phyloP scores from a whole-genome alignment of 352 stramenopile species.

The Phytophthora foliorum region DNA sequence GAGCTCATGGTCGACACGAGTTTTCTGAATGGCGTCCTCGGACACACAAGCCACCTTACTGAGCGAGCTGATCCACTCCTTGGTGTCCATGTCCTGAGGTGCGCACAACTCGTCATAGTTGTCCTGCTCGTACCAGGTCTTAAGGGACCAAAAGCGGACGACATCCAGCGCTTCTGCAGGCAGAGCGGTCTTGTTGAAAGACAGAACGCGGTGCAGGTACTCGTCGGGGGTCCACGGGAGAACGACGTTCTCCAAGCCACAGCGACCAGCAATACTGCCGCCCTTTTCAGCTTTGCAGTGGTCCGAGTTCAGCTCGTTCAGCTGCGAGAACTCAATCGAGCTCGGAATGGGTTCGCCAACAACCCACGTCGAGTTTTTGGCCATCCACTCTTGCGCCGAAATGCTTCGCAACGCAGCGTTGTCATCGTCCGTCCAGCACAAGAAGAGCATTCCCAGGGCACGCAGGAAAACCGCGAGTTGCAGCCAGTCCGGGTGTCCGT shows the following conservation, averaged over 20 bases:
- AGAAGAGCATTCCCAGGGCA: conserved; percentile 77
- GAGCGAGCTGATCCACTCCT: conserved; percentile 75
- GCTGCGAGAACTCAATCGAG: conserved; percentile 63
- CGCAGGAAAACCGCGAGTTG: conserved; percentile 82
- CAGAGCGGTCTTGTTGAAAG: conserved; percentile 67
- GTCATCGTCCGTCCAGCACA: conserved; percentile 81
- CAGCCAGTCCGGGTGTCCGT: conserved; percentile 86
- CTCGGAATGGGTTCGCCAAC: conserved; percentile 66
- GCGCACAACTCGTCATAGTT: conserved; percentile 60
- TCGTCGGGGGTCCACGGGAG: conserved; percentile 85
- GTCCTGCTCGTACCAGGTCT: conserved; percentile 69
- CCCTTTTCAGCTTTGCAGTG: conserved; percentile 43
- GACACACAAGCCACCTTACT: conserved; percentile 44
- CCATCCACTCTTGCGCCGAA: conserved; percentile 79
- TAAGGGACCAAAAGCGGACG: conserved; percentile 82
- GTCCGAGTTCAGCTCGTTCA: conserved; percentile 77
- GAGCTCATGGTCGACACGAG: conserved; percentile 52
- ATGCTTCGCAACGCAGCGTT: conserved; percentile 73
- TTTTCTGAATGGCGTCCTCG: conserved; percentile 50
- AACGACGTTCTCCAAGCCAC: conserved; percentile 51
- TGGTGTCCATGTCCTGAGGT: conserved; percentile 62
- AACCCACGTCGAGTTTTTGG: conserved; percentile 71
- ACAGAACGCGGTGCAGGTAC: conserved; percentile 79
- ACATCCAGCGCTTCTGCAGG: conserved; percentile 69
- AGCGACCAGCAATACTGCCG: conserved; percentile 9